Percentiles rank a stretch among this genome's conserved stretches.
phyloP scores from a whole-genome alignment of 106 monocot genomes.

The Iris macrosiphon region DNA sequence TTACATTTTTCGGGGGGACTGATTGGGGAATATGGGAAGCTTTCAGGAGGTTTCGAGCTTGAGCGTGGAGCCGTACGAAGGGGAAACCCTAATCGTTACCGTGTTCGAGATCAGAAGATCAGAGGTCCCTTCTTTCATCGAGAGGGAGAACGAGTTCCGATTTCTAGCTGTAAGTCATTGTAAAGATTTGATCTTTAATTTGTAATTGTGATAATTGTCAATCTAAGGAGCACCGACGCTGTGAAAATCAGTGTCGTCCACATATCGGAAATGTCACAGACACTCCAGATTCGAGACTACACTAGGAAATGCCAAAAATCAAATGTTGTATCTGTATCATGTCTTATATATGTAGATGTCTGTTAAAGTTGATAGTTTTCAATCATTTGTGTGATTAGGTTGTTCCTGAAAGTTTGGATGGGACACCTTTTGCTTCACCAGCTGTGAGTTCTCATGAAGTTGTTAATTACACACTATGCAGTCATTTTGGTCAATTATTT shows the following conservation, averaged over 20 bases:
- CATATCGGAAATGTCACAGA: no score
- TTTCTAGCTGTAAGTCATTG: slow-evolving; percentile 76
- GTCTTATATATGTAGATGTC: no score
- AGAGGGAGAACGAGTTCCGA: slow-evolving; percentile 89
- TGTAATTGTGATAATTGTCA: slow-evolving; percentile 9
- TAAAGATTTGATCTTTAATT: slow-evolving; percentile 2
- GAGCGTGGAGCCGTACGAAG: slow-evolving; percentile 89
- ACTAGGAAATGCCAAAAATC: no score
- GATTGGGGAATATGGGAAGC: not conserved
- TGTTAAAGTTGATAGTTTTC: no score
- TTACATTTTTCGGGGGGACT: not conserved
- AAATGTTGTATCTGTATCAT: no score
- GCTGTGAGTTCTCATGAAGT: slow-evolving; percentile 48
- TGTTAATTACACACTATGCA: not conserved
- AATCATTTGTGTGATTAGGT: slow-evolving; percentile 39
- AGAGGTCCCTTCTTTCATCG: slow-evolving; percentile 80
- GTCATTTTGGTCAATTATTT: not conserved
- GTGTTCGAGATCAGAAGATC: slow-evolving; percentile 77
- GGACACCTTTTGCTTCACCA: slow-evolving; percentile 35
- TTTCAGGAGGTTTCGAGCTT: slow-evolving; percentile 95
- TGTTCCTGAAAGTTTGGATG: slow-evolving; percentile 72
- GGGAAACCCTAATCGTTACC: slow-evolving; percentile 68
- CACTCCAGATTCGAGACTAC: no score
- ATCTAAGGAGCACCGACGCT: no score
- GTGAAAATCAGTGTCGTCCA: no score